phyloP scores from a whole-genome alignment of 495 filamentous ascomycete species.

The Xylaria grammica region DNA sequence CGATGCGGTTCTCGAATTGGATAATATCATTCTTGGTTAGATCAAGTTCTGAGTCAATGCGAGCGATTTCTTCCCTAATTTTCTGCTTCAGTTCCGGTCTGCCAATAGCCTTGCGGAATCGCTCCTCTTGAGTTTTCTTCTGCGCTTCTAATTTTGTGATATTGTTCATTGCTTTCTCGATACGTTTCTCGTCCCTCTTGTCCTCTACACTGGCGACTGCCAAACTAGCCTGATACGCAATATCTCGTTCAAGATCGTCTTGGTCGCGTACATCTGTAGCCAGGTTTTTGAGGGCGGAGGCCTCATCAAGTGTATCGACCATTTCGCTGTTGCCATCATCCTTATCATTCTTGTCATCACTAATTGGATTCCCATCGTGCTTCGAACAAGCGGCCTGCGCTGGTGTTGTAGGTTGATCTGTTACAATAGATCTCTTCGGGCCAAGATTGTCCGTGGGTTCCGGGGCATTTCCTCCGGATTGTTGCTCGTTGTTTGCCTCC shows the following conservation, averaged over 20 bases:
- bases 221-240: slow-evolving; percentile 73
- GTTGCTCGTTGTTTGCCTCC: neutral
- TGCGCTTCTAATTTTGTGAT: slow-evolving; percentile 58
- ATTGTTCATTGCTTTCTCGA: slow-evolving; percentile 72
- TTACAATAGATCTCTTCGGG: neutral
- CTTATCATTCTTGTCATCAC: neutral
- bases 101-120: slow-evolving; percentile 41
- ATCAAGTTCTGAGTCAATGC: slow-evolving; percentile 64
- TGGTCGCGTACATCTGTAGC: slow-evolving; percentile 80
- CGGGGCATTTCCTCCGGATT: neutral
- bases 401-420: neutral
- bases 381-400: neutral
- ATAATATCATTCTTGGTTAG: slow-evolving; percentile 69
- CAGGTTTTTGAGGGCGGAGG: slow-evolving; percentile 66
- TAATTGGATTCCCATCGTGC: neutral
- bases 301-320: slow-evolving; percentile 51
- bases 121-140: slow-evolving; percentile 48
- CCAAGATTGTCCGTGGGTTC: neutral
- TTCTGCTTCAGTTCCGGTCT: slow-evolving; percentile 49
- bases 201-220: slow-evolving; percentile 82
- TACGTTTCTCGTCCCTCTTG: slow-evolving; percentile 82
- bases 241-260: slow-evolving; percentile 81
- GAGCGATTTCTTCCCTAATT: slow-evolving; percentile 66
- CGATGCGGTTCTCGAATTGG: slow-evolving; percentile 80
- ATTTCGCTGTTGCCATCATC: neutral